Evolutionary conservation across 2,329 filamentous ascomycete genomes (phyloP).

Genomic region (Tolypocladium amazonense): DNA sequence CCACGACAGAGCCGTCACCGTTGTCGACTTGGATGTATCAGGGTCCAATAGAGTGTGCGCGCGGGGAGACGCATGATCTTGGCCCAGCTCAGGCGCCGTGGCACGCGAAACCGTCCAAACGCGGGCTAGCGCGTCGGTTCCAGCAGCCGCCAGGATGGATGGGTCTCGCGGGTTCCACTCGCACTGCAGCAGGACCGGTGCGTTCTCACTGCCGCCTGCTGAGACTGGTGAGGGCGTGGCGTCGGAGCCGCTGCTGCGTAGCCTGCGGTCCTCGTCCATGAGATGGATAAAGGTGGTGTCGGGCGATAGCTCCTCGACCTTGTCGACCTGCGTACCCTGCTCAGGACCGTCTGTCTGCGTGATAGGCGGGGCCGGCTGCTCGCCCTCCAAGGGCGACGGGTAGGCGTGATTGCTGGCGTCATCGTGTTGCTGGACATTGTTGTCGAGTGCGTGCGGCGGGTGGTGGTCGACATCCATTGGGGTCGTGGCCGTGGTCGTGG

Average conservation of each 20-base stretch:
- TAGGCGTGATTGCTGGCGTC: conserved; percentile 44
- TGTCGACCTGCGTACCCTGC: conserved; percentile 53
- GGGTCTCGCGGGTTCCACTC: conserved; percentile 58
- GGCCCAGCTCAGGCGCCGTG: conserved; percentile 28
- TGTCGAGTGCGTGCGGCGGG: conserved; percentile 12
- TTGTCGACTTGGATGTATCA: conserved; percentile 38
- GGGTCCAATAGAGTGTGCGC: conserved; percentile 38
- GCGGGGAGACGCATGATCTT: conserved; percentile 29
- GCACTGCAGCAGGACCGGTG: conserved; percentile 55
- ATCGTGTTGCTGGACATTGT: conserved; percentile 26
- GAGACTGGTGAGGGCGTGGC: conserved; percentile 26
- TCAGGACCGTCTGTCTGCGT: conserved; percentile 51
- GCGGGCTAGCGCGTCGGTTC: conserved; percentile 59
- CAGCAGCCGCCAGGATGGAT: conserved; percentile 55
- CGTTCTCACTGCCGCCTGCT: conserved; percentile 33
- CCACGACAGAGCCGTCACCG: conserved; percentile 51
- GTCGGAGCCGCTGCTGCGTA: conserved; percentile 14
- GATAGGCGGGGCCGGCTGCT: conserved; percentile 40
- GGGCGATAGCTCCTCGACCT: conserved; percentile 48
- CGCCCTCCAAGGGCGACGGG: conserved; percentile 51
- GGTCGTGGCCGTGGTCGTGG: conserved; percentile 28
- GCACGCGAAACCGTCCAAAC: conserved; percentile 54
- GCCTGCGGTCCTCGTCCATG: conserved; percentile 26
- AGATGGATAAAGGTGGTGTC: conserved; percentile 53
- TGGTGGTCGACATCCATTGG: conserved; percentile 51